A percentile compares a stretch with the other conserved stretches of the same genome.
phyloP scores from a whole-genome alignment of 352 stramenopile species.

The Achlya hypogyna region DNA sequence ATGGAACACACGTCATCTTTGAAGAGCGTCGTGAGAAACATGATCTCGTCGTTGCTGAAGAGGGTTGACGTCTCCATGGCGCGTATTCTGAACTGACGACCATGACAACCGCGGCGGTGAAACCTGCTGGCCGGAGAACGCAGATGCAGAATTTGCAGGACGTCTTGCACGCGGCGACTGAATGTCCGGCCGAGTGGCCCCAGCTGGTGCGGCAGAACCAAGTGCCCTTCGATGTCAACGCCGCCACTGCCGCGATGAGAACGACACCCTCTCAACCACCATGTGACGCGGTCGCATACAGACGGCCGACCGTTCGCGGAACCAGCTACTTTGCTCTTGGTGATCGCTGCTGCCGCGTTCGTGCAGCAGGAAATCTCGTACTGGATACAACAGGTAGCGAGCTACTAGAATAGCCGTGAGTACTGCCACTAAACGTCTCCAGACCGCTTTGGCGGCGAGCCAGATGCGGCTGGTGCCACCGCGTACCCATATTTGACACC shows the following conservation, averaged over 20 bases:
- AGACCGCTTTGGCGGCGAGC: too few species aligned
- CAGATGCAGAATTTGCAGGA: neutral
- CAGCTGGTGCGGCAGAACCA: neutral
- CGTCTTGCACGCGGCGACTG: too few species aligned
- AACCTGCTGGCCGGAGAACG: neutral
- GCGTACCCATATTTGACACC: too few species aligned
- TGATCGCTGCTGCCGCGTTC: too few species aligned
- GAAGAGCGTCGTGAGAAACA: constrained; percentile 2
- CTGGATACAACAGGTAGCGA: too few species aligned
- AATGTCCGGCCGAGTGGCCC: too few species aligned
- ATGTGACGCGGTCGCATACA: too few species aligned
- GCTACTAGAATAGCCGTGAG: too few species aligned
- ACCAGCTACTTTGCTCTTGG: neutral
- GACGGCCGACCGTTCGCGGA: neutral
- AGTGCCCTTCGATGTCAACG: neutral
- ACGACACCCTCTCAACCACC: too few species aligned
- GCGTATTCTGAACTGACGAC: neutral
- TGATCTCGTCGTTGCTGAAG: constrained; percentile 1
- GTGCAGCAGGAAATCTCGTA: too few species aligned
- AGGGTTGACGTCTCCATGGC: neutral
- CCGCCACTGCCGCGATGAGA: neutral
- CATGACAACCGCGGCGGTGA: neutral
- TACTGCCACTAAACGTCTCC: too few species aligned
- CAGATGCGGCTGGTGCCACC: too few species aligned
- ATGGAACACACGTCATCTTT: neutral